A percentile compares a stretch with the other conserved stretches of the same genome.
These are phyloP conservation scores for Exophiala dermatitidis DNA, from an alignment of 2,329 filamentous ascomycete genomes.

Conservation along the genomic window DNA sequence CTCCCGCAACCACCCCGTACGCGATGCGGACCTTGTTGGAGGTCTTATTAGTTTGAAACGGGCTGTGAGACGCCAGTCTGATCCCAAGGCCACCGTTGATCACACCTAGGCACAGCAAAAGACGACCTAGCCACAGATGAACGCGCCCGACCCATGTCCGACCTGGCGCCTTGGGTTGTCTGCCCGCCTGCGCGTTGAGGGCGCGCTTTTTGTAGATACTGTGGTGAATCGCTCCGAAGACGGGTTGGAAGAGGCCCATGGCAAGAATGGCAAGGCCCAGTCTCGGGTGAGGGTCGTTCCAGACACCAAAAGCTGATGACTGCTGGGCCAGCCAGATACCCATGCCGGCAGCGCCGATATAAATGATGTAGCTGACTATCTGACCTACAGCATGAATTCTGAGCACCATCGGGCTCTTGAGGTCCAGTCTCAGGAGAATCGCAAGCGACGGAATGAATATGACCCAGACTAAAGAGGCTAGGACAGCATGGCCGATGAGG, in stretches of 20 bases:
- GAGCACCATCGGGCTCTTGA: constrained; percentile 23
- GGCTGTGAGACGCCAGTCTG: constrained; percentile 38
- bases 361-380: constrained; percentile 28
- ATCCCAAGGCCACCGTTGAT: constrained; percentile 54
- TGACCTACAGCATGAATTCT: constrained; percentile 28
- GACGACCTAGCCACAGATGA: constrained; percentile 51
- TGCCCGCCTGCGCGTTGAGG: constrained; percentile 7
- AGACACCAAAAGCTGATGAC: constrained; percentile 19
- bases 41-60: constrained; percentile 28
- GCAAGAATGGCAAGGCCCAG: constrained; percentile 29
- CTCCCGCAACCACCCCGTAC: constrained; percentile 45
- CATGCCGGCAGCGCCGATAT: constrained; percentile 29
- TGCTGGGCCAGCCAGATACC: constrained; percentile 30
- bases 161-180: constrained; percentile 18
- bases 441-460: constrained; percentile 28
- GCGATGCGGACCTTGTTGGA: constrained; percentile 37
- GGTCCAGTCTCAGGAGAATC: constrained; percentile 25
- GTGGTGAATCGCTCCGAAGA: constrained; percentile 30
- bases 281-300: constrained; percentile 29
- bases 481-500: constrained; percentile 27
- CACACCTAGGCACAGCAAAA: constrained; percentile 46
- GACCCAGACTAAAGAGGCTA: constrained; percentile 29
- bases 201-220: constrained; percentile 25
- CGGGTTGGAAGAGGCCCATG: constrained; percentile 29
- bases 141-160: constrained; percentile 22